phyloP scores from a whole-genome alignment of 2,329 filamentous ascomycete species.

The Cladosporium sp. region DNA sequence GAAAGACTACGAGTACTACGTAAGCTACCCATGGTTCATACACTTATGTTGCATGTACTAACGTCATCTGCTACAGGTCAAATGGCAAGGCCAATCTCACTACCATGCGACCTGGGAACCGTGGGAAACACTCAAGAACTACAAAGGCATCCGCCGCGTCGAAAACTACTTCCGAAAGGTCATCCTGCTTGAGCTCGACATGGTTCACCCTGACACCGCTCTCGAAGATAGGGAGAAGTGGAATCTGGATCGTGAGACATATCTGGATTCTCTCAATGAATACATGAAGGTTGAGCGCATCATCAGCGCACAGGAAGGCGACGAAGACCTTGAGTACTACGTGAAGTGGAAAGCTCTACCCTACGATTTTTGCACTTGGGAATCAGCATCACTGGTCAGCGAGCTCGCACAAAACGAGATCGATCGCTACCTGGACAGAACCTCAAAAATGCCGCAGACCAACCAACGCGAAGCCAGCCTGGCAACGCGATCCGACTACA shows the following conservation, averaged over 20 bases:
- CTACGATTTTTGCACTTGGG: conserved; percentile 96
- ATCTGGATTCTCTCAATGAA: conserved; percentile 81
- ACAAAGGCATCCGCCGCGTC: conserved; percentile 78
- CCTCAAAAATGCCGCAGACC: conserved; percentile 73
- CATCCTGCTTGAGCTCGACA: conserved; percentile 72
- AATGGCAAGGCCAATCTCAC: conserved; percentile 95
- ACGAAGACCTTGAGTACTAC: conserved; percentile 79
- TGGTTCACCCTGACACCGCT: conserved; percentile 67
- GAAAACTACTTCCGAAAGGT: conserved; percentile 92
- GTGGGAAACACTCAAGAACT: conserved; percentile 66
- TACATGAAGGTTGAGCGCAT: conserved; percentile 91
- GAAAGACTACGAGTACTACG: conserved; percentile 78
- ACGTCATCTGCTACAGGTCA: conserved; percentile 58
- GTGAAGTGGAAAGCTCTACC: conserved; percentile 86
- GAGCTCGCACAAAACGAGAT: conserved; percentile 81
- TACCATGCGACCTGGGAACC: conserved; percentile 95
- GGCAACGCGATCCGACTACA: conserved; percentile 67
- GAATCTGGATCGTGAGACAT: conserved; percentile 88
- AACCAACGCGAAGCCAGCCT: conserved; percentile 71
- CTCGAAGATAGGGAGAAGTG: conserved; percentile 89
- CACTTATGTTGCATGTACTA: conserved; percentile 14
- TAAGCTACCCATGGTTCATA: conserved; percentile 27
- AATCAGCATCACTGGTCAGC: conserved; percentile 68
- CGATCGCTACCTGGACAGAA: conserved; percentile 82
- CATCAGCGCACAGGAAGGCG: conserved; percentile 75